A percentile compares a stretch with the other conserved stretches of the same genome.
These are phyloP conservation scores for Suhomyces atakaporum DNA, from an alignment of 1,139 yeast genomes.

Conservation along the genomic window DNA sequence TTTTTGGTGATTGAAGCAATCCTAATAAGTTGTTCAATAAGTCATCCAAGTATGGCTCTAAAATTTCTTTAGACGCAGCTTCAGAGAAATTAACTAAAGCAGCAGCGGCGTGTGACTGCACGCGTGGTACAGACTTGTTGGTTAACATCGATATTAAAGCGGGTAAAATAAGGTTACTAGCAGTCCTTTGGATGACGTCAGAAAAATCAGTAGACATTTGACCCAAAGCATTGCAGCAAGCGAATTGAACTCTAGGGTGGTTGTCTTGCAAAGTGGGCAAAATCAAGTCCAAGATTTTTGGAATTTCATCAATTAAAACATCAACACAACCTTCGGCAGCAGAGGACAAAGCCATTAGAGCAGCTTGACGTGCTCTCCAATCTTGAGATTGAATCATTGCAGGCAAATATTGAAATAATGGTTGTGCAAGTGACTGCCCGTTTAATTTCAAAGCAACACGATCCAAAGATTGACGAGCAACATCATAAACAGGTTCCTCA, in stretches of 20 bases:
- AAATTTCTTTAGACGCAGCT: conserved; percentile 80
- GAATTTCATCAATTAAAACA: conserved; percentile 79
- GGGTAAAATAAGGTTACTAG: conserved; percentile 80
- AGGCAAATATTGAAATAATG: conserved; percentile 84
- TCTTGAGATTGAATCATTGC: conserved; percentile 70
- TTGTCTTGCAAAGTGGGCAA: conserved; percentile 78
- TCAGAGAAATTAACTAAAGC: conserved; percentile 95
- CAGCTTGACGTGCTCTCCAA: conserved; percentile 97
- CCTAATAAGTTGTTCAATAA: conserved; percentile 72
- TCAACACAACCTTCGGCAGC: conserved; percentile 98
- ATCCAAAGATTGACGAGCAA: conserved; percentile 92
- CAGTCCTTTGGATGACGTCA: conserved; percentile 77
- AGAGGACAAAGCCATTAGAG: conserved; percentile 92
- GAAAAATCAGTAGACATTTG: conserved; percentile 99
- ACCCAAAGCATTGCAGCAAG: conserved; percentile 94
- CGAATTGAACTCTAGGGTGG: conserved; percentile 95
- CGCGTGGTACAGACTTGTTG: conserved; percentile 75
- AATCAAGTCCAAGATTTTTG: conserved; percentile 78
- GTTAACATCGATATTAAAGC: conserved; percentile 83
- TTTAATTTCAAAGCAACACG: conserved; percentile 82
- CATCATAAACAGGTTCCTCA: conserved; percentile 84
- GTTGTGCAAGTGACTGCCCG: conserved; percentile 81
- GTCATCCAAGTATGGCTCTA: conserved; percentile 89
- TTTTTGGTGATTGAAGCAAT: conserved; percentile 72
- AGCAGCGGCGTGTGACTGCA: conserved; percentile 98